Percentiles rank a stretch among this genome's conserved stretches.
phyloP scores from a whole-genome alignment of 164 flowering plant genomes.

The Dillenia turbinata region DNA sequence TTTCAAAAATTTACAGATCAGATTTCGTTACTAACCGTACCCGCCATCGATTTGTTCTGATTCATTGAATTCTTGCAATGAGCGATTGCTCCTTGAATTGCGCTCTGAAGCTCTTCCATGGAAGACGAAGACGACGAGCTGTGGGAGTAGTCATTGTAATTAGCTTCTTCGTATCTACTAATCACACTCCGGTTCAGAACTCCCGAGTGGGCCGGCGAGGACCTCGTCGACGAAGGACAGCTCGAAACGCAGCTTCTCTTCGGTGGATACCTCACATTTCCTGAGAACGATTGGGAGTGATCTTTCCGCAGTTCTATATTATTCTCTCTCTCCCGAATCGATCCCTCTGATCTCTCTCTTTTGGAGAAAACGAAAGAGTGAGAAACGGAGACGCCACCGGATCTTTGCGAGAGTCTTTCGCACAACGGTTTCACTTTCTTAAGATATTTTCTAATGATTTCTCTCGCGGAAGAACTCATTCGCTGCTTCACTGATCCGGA shows the following conservation, averaged over 20 bases:
- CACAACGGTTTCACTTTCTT: conserved; percentile 87
- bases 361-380: conserved; percentile 1
- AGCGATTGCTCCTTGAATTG: conserved; percentile 96
- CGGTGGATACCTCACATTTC: conserved; percentile 65
- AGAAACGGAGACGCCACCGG: background rate
- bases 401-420: conserved; percentile 57
- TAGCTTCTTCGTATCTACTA: conserved; percentile 4
- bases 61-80: conserved; percentile 91
- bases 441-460: conserved; percentile 69
- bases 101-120: conserved; percentile 92
- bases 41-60: conserved; percentile 22
- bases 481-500: conserved; percentile 29
- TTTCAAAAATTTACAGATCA: conserved; percentile 10
- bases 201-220: conserved; percentile 88
- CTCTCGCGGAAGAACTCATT: conserved; percentile 53
- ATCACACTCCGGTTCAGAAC: conserved; percentile 32
- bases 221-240: conserved; percentile 90
- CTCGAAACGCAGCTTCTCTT: conserved; percentile 53
- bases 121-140: conserved; percentile 37
- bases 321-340: conserved; percentile 1
- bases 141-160: conserved; percentile 1
- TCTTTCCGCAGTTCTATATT: conserved; percentile 14
- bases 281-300: conserved; percentile 63
- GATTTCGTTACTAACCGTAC: conserved; percentile 28
- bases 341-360: conserved; percentile 14